Percentiles rank a stretch among this genome's conserved stretches.
phyloP scores from a whole-genome alignment of 208 protist genomes.

The Leishmania turanica region DNA sequence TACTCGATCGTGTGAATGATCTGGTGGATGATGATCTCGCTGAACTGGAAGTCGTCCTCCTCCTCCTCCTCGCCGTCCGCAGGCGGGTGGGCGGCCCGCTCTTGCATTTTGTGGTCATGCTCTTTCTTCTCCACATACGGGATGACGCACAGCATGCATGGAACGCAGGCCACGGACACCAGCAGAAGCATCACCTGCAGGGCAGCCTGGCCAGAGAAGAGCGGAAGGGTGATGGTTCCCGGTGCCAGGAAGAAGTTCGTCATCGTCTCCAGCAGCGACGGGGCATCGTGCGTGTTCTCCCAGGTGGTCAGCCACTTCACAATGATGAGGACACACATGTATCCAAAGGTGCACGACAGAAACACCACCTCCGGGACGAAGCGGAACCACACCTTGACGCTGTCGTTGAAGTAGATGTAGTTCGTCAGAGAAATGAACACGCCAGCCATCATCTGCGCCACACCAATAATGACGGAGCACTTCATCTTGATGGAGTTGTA shows the following conservation, averaged over 20 bases:
- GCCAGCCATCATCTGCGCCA: conserved; percentile 97
- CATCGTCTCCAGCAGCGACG: conserved; percentile 91
- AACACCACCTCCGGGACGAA: conserved; percentile 98
- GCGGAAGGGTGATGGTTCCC: conserved; percentile 69
- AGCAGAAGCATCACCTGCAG: conserved; percentile 89
- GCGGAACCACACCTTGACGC: conserved; percentile 83
- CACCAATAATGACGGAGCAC: conserved; percentile 96
- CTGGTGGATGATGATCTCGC: conserved; percentile 97
- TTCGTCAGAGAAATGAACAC: conserved; percentile 94
- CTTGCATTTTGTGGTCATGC: conserved; percentile 44
- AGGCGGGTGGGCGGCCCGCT: conserved; percentile 3
- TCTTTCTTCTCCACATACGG: conserved; percentile 94
- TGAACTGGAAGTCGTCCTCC: conserved; percentile 81
- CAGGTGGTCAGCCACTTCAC: conserved; percentile 96
- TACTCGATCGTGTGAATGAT: conserved; percentile 99
- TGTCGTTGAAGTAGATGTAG: conserved; percentile 89
- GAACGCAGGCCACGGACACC: conserved; percentile 73
- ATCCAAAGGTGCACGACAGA: conserved; percentile 94
- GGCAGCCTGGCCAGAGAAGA: conserved; percentile 77
- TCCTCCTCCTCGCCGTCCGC: conserved; percentile 41
- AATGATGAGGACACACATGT: conserved; percentile 97
- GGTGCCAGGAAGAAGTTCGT: conserved; percentile 94
- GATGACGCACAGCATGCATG: conserved; percentile 86
- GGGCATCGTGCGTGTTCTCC: conserved; percentile 86
- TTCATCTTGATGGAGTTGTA: conserved; percentile 99